A percentile compares a stretch with the other conserved stretches of the same genome.
Conservation (phyloP, 2,329 filamentous ascomycete species). For the Cladorrhinum sp. region DNA sequence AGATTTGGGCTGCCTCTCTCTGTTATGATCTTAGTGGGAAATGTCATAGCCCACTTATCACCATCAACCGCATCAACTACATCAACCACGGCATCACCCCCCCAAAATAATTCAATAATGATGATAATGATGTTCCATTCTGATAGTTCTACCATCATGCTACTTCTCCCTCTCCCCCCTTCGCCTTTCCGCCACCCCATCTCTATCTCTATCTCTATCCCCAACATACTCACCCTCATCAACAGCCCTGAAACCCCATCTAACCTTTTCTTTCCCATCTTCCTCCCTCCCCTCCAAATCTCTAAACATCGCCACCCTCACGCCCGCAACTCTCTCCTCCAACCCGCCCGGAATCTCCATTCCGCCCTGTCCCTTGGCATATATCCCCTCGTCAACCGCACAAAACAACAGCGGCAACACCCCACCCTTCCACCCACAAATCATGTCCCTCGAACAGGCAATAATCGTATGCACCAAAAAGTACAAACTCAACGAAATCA, state of each 20-base stretch:
- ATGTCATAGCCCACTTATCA: too few species aligned
- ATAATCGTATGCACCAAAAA: constrained; percentile 37
- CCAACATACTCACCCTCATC: neutral
- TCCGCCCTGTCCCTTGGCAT: constrained; percentile 31
- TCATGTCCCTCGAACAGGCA: constrained; percentile 34
- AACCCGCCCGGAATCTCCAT: constrained; percentile 38
- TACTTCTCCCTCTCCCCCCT: neutral
- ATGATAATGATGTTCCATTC: neutral
- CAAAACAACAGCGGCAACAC: constrained; percentile 40
- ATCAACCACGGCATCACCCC: too few species aligned
- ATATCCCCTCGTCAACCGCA: constrained; percentile 34
- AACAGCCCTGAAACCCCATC: neutral
- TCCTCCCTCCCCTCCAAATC: constrained; percentile 2
- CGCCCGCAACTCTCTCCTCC: constrained; percentile 31
- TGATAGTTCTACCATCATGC: neutral
- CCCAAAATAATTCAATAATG: too few species aligned
- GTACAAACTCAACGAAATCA: constrained; percentile 35
- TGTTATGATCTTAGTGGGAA: too few species aligned
- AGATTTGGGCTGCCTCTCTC: too few species aligned
- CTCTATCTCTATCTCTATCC: neutral
- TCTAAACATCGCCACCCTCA: constrained; percentile 35
- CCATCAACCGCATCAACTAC: too few species aligned
- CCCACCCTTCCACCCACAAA: constrained; percentile 39
- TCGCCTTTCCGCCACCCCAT: neutral
- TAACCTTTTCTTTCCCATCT: neutral